Conservation (phyloP, 202 grass and related monocot genomes). For the Saccharum hybrid region DNA sequence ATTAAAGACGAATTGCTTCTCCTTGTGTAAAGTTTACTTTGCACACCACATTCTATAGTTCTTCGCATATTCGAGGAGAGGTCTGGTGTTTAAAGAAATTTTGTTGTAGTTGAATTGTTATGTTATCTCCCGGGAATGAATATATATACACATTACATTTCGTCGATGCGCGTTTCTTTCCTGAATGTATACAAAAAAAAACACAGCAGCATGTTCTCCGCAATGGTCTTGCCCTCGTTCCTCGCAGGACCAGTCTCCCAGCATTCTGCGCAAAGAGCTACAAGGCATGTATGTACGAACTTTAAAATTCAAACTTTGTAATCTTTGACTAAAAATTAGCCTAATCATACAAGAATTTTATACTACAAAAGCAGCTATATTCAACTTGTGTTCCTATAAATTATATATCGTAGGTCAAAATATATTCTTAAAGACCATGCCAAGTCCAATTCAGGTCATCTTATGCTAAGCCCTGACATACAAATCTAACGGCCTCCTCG, state of each 20-base stretch:
- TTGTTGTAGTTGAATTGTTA: background rate
- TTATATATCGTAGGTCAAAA: too few species aligned
- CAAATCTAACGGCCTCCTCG: too few species aligned
- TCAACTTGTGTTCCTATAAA: too few species aligned
- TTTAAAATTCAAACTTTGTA: too few species aligned
- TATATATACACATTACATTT: background rate
- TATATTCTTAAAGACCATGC: too few species aligned
- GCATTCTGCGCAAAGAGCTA: background rate
- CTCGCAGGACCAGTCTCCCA: background rate
- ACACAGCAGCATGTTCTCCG: background rate
- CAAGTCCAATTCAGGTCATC: too few species aligned
- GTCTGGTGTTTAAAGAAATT: background rate
- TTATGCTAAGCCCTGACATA: too few species aligned
- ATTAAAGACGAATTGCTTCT: background rate
- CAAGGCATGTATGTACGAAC: too few species aligned
- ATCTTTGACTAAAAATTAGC: too few species aligned
- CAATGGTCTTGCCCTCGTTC: background rate
- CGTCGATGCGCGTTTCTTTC: background rate
- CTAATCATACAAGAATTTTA: too few species aligned
- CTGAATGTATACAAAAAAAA: too few species aligned
- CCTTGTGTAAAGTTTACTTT: conserved; percentile 19
- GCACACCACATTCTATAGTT: background rate
- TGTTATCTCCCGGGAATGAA: background rate
- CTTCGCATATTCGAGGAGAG: background rate
- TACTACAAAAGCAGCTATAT: too few species aligned